These are phyloP conservation scores for Coemansia biformis DNA, from an alignment of 192 early-diverging fungal genomes.

Conservation along the genomic window DNA sequence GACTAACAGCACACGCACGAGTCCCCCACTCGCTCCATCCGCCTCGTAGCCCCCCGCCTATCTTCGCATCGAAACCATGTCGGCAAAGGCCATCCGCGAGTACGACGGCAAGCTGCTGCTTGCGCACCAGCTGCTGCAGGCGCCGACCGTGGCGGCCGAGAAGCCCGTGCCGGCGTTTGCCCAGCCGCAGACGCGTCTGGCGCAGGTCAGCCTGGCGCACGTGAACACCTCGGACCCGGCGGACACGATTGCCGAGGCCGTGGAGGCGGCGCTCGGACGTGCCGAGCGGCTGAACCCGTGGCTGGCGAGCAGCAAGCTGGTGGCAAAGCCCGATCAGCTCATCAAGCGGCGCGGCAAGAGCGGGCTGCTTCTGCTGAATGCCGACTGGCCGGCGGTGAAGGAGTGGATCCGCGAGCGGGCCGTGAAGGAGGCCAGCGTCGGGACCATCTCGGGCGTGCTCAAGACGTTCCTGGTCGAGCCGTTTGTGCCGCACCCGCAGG, in stretches of 20 bases:
- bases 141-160: slow-evolving; percentile 56
- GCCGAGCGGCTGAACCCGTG: slow-evolving; percentile 80
- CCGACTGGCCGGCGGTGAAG: slow-evolving; percentile 81
- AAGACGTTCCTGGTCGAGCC: slow-evolving; percentile 96
- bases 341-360: slow-evolving; percentile 98
- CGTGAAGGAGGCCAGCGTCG: slow-evolving; percentile 80
- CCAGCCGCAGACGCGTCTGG: slow-evolving; percentile 69
- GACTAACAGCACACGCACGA: too few relatives aligned
- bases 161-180: slow-evolving; percentile 58
- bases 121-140: slow-evolving; percentile 76
- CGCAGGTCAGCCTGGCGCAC: slow-evolving; percentile 66
- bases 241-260: slow-evolving; percentile 58
- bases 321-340: slow-evolving; percentile 97
- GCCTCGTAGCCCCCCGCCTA: too few relatives aligned
- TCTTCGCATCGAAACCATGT: slow-evolving; percentile 54
- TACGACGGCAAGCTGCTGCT: slow-evolving; percentile 98
- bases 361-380: slow-evolving; percentile 87
- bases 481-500: slow-evolving; percentile 83
- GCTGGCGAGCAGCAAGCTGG: slow-evolving; percentile 72
- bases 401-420: slow-evolving; percentile 87
- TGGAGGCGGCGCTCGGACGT: slow-evolving; percentile 59
- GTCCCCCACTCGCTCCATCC: too few relatives aligned
- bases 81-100: slow-evolving; percentile 91
- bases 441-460: slow-evolving; percentile 74
- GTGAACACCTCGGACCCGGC: slow-evolving; percentile 45